phyloP scores from a whole-genome alignment of 805 yeast species.

The Candida coleopterorum region DNA sequence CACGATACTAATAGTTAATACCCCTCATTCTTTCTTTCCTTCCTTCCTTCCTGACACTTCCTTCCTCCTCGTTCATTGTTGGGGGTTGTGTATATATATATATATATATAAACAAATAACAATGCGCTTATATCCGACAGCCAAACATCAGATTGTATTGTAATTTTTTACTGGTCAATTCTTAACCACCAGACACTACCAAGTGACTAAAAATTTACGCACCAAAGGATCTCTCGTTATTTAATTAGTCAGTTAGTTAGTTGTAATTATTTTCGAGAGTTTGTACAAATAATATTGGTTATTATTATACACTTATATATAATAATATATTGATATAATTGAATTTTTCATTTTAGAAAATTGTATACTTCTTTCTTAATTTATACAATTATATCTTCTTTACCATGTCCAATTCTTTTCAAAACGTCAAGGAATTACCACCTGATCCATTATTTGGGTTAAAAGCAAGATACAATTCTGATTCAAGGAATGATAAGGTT shows the following conservation, averaged over 20 bases:
- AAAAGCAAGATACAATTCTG: constrained; percentile 60
- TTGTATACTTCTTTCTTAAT: neutral
- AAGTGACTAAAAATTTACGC: neutral
- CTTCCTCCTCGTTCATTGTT: no score
- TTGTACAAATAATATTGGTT: no score
- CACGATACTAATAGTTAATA: no score
- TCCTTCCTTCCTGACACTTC: no score
- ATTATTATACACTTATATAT: neutral
- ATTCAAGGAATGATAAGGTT: constrained; percentile 61
- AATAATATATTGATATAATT: neutral
- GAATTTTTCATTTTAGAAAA: constrained; percentile 1
- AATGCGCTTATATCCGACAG: neutral
- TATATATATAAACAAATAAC: no score
- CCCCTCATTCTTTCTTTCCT: no score
- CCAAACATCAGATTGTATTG: no score
- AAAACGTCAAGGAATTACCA: constrained; percentile 60
- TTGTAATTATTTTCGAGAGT: no score
- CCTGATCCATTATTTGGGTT: constrained; percentile 86
- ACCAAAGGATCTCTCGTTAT: neutral
- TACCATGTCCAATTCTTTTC: constrained; percentile 8
- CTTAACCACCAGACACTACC: constrained; percentile 1
- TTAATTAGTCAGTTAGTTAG: no score
- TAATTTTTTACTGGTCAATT: neutral
- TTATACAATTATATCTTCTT: neutral
- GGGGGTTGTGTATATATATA: no score